Percentiles rank a stretch among this genome's conserved stretches.
Evolutionary conservation across 805 yeast species (phyloP).

Genomic region (Hanseniaspora valbyensis): DNA sequence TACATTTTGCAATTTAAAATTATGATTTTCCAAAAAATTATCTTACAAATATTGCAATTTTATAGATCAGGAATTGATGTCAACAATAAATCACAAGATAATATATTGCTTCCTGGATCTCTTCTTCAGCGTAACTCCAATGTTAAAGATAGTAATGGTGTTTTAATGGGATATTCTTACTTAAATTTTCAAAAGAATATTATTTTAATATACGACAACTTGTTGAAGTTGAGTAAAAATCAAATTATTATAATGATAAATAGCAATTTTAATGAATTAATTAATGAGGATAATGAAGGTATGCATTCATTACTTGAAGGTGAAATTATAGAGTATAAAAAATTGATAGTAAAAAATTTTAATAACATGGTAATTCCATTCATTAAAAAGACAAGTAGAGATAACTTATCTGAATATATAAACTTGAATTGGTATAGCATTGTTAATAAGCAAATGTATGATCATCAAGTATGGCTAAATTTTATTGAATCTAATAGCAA

Average conservation of each 20-base stretch:
- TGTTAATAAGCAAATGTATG: background rate
- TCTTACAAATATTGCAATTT: slow-evolving; percentile 14
- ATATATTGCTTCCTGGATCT: background rate
- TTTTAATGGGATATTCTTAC: background rate
- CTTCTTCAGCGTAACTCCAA: background rate
- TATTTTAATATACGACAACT: slow-evolving; percentile 10
- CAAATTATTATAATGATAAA: slow-evolving; percentile 1
- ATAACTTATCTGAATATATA: background rate
- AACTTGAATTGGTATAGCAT: background rate
- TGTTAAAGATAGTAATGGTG: background rate
- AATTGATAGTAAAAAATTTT: slow-evolving; percentile 5
- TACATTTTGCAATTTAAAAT: slow-evolving; percentile 38
- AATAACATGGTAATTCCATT: slow-evolving; percentile 6
- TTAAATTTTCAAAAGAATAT: slow-evolving; percentile 6
- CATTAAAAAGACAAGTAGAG: background rate
- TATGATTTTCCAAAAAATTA: slow-evolving; percentile 29
- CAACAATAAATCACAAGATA: background rate
- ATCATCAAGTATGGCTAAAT: background rate
- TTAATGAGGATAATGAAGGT: background rate
- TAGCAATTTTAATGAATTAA: slow-evolving; percentile 2
- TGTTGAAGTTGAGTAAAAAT: slow-evolving; percentile 2
- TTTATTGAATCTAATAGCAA: background rate
- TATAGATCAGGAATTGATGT: slow-evolving; percentile 13
- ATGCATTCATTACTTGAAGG: slow-evolving; percentile 6
- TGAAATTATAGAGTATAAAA: slow-evolving; percentile 13